Percentiles rank a stretch among this genome's conserved stretches.
phyloP scores from a whole-genome alignment of 2,329 filamentous ascomycete genomes.

The Colletotrichum cordylinicola region DNA sequence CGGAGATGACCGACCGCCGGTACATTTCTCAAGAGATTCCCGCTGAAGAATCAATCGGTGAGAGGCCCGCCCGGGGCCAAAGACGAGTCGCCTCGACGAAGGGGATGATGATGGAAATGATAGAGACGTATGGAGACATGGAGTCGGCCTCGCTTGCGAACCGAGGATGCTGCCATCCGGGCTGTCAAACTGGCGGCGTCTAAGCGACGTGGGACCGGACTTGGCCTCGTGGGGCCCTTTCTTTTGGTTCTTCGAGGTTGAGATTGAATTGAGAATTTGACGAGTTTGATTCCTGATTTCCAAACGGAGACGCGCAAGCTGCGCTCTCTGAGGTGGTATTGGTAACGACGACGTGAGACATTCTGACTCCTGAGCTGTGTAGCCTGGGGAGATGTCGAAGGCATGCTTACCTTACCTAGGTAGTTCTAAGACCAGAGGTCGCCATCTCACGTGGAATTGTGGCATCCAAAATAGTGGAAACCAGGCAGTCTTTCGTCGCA shows the following conservation, averaged over 20 bases:
- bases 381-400: background rate
- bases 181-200: background rate
- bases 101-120: background rate
- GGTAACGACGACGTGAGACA: background rate
- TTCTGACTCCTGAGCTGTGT: background rate
- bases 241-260: background rate
- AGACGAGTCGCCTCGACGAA: background rate
- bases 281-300: background rate
- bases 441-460: conserved; percentile 1
- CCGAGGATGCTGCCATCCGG: background rate
- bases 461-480: background rate
- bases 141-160: background rate
- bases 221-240: background rate
- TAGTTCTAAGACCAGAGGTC: background rate
- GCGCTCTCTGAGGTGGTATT: background rate
- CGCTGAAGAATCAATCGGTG: background rate
- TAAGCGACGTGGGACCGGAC: background rate
- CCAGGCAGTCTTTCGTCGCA: background rate
- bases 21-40: background rate
- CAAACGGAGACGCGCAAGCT: background rate
- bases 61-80: background rate
- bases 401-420: background rate
- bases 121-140: background rate
- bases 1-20: background rate
- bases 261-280: background rate